phyloP scores from a whole-genome alignment of 2,329 filamentous ascomycete genomes.

The Hymenotorrendiella dingleyae region DNA sequence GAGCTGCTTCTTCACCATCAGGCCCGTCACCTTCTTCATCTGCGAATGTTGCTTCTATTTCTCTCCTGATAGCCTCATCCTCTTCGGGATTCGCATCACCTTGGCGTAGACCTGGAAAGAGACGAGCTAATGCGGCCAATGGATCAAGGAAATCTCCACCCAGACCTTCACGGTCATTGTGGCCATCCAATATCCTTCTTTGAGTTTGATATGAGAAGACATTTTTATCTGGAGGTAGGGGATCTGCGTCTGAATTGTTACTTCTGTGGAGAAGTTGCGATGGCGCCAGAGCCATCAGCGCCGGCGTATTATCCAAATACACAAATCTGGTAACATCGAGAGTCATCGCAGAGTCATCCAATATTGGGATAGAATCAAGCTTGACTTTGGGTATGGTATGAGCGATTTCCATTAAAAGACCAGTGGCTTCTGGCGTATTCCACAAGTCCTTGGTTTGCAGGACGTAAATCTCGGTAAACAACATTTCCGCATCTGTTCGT shows the following conservation, averaged over 20 bases:
- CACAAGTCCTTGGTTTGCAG: constrained; percentile 62
- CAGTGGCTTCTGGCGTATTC: constrained; percentile 62
- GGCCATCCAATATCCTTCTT: constrained; percentile 8
- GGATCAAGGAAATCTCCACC: constrained; percentile 19
- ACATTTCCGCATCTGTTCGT: constrained; percentile 42
- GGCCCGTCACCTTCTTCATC: constrained; percentile 9
- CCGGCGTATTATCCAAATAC: constrained; percentile 30
- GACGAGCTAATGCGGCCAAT: constrained; percentile 22
- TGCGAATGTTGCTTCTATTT: constrained; percentile 5
- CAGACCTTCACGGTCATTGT: not conserved
- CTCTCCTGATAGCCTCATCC: constrained; percentile 2
- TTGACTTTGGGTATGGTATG: constrained; percentile 33
- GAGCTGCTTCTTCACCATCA: constrained; percentile 3
- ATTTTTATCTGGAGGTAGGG: constrained; percentile 29
- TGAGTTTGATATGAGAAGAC: constrained; percentile 27
- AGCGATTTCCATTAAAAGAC: constrained; percentile 58
- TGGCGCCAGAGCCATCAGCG: constrained; percentile 28
- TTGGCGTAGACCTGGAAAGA: constrained; percentile 16
- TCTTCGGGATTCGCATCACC: constrained; percentile 1
- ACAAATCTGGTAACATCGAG: constrained; percentile 29
- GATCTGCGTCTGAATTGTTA: constrained; percentile 31
- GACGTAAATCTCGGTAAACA: constrained; percentile 61
- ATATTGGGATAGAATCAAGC: constrained; percentile 7
- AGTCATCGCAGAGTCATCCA: constrained; percentile 23
- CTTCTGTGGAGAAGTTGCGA: constrained; percentile 24